Evolutionary conservation across 331 rosid species (phyloP), one percentile per base, ranked within the genome.

Genomic region (Stylosanthes scabra): DNA sequence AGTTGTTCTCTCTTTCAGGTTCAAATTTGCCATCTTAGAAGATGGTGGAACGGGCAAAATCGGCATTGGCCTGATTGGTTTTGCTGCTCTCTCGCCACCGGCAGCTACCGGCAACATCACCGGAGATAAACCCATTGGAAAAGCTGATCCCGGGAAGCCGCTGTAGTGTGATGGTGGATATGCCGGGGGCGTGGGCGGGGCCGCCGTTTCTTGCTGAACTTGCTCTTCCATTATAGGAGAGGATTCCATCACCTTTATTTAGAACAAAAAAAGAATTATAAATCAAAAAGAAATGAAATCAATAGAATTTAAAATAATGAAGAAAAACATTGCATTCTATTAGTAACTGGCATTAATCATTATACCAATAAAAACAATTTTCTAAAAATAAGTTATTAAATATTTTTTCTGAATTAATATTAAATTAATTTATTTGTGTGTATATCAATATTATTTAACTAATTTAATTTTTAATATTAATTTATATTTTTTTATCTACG

Each of bases 11-110:
- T 81, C 87, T 45, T 83, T 91, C 77, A 91, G 66, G 47, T 86
- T 88, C 31, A 89, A 76, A 15, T 76, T 79, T 3, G 97, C 89
- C 91, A 91, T 65, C 78, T 89, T 93, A 2, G 87, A 68, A 14
- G 88, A 89, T 11, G 97, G 94, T 70, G 91, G 88, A 20, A 82
- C 66, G 2, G 93, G 94, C 64, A 86, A 81, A 40, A 85, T 85
- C 40, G 93, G 93, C 41, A 83, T 88, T 28, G 96, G 97, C 86
- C 92, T 89, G 31, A 82, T 66, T 34, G 82, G 82, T 77, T 79
- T 86, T n/a, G 71, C 13, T 10, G 70, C 64, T 56, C 52, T 66
- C 42, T 86, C 88, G 8, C 71, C 77, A 12, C 54, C 75, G 1
- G 42, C 65, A 0, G 51, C 61, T 44, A 66, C 66, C 28, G 93